Evolutionary conservation across 768 basidiomycete genomes (phyloP).

Genomic region (Heimioporus sp.): DNA sequence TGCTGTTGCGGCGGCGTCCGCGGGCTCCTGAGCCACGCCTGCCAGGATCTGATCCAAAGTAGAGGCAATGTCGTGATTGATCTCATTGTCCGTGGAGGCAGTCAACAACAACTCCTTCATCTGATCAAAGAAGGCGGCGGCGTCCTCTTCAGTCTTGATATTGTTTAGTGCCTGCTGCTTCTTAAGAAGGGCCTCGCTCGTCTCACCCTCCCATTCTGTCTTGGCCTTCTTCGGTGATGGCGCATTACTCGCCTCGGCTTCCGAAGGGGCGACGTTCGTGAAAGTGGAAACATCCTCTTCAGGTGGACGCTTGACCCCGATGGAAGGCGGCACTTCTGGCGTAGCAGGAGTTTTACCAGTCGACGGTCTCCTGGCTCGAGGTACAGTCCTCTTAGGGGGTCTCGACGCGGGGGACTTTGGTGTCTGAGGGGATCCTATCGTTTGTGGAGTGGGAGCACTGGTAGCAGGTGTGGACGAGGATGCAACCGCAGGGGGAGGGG

Average conservation of each 20-base stretch:
- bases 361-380: constrained; percentile 32
- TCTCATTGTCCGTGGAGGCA: constrained; percentile 37
- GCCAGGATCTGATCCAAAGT: constrained; percentile 65
- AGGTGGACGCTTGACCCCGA: constrained; percentile 34
- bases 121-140: constrained; percentile 56
- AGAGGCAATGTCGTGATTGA: constrained; percentile 49
- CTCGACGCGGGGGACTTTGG: constrained; percentile 73
- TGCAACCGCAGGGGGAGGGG: constrained; percentile 42
- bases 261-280: constrained; percentile 31
- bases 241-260: constrained; percentile 38
- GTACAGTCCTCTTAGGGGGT: constrained; percentile 43
- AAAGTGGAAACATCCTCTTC: constrained; percentile 33
- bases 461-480: constrained; percentile 52
- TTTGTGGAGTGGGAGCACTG: constrained; percentile 38
- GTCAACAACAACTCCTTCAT: constrained; percentile 62
- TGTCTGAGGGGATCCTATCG: constrained; percentile 55
- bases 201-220: constrained; percentile 67
- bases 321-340: constrained; percentile 33
- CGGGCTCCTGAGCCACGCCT: constrained; percentile 45
- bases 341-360: constrained; percentile 31
- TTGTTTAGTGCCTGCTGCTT: constrained; percentile 38
- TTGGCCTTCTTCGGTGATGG: constrained; percentile 73
- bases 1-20: constrained; percentile 30
- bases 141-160: constrained; percentile 68
- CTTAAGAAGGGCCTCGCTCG: constrained; percentile 48